phyloP scores from a whole-genome alignment of 208 protist genomes.

The Trypanosoma platydactyli region DNA sequence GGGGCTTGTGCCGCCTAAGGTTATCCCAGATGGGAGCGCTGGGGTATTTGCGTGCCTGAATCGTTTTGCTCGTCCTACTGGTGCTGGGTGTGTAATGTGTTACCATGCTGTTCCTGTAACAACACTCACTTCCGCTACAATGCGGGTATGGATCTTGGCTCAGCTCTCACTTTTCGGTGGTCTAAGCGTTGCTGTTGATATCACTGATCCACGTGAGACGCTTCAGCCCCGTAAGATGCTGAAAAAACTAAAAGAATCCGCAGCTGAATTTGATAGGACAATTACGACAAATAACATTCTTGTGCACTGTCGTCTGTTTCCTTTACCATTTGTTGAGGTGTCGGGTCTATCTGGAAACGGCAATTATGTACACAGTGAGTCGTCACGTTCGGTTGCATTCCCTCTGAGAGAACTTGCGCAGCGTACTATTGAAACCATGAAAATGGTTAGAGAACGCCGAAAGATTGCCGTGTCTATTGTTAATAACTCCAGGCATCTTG shows the following conservation, averaged over 20 bases:
- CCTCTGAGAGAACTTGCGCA: constrained; percentile 13
- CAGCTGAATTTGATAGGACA: constrained; percentile 12
- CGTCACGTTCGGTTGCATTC: not conserved
- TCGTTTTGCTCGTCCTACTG: constrained; percentile 69
- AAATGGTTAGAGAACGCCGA: constrained; percentile 1
- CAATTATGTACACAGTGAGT: not conserved
- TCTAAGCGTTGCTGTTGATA: constrained; percentile 20
- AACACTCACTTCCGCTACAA: constrained; percentile 7
- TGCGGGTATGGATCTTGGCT: constrained; percentile 70
- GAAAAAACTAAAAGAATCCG: not conserved
- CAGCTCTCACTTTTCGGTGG: constrained; percentile 52
- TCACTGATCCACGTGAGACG: constrained; percentile 2
- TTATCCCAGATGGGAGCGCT: constrained; percentile 33
- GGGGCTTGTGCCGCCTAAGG: constrained; percentile 53
- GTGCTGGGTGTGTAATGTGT: constrained; percentile 76
- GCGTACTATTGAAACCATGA: constrained; percentile 17
- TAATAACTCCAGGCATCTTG: constrained; percentile 18
- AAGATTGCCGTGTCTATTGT: constrained; percentile 17
- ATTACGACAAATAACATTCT: constrained; percentile 7
- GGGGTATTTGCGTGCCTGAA: constrained; percentile 70
- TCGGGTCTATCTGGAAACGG: not conserved
- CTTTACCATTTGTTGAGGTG: constrained; percentile 12
- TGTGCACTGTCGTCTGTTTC: constrained; percentile 9
- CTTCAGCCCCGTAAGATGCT: constrained; percentile 7
- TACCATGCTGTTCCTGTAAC: constrained; percentile 40